Evolutionary conservation across 352 stramenopile species (phyloP).

Genomic region (Phytophthora sp.): DNA sequence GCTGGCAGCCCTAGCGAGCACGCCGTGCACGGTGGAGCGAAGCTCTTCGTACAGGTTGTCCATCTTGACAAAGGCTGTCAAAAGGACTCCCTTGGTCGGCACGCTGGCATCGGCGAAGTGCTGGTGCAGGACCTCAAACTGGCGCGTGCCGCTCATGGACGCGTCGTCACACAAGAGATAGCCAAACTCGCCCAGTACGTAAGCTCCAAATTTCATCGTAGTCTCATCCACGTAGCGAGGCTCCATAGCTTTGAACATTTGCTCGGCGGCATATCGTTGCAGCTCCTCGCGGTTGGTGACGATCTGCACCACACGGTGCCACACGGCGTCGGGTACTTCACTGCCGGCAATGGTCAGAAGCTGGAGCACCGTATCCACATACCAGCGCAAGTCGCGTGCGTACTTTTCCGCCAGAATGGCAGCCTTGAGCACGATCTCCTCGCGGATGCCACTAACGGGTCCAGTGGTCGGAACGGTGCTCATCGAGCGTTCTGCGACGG

Average conservation of each 20-base stretch:
- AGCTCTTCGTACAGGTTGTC: conserved; percentile 86
- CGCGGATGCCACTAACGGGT: conserved; percentile 72
- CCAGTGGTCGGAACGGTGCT: conserved; percentile 34
- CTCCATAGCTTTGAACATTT: conserved; percentile 95
- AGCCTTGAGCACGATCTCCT: conserved; percentile 98
- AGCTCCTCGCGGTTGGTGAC: conserved; percentile 98
- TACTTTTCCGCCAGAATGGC: conserved; percentile 98
- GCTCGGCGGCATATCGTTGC: conserved; percentile 94
- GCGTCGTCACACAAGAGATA: conserved; percentile 93
- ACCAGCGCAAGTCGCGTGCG: conserved; percentile 94
- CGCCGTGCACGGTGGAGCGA: conserved; percentile 83
- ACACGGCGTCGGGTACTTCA: conserved; percentile 95
- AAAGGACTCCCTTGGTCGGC: conserved; percentile 92
- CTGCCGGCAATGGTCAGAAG: conserved; percentile 95
- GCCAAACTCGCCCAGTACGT: conserved; percentile 98
- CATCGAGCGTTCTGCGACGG: conserved; percentile 86
- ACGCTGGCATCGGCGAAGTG: conserved; percentile 92
- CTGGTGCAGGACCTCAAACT: conserved; percentile 97
- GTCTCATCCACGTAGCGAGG: conserved; percentile 95
- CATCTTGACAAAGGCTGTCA: conserved; percentile 98
- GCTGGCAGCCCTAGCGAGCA: conserved; percentile 94
- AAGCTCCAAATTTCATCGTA: conserved; percentile 94
- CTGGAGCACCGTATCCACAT: conserved; percentile 98
- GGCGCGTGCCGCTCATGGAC: conserved; percentile 91
- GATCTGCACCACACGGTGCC: conserved; percentile 99